Conservation (phyloP, 164 flowering plant genomes). For the Vitis riparia region DNA sequence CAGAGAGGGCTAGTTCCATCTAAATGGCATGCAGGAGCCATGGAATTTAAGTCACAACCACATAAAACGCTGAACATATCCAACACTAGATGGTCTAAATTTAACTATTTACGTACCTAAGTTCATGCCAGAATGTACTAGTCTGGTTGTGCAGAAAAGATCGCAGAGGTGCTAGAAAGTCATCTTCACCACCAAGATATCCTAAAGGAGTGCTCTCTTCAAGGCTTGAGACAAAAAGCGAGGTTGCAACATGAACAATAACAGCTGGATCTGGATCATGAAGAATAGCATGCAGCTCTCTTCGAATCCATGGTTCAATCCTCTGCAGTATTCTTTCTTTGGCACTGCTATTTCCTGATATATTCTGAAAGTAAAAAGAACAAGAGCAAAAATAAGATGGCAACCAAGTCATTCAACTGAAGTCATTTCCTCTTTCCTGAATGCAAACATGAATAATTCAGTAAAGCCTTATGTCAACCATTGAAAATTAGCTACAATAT, state of each 20-base stretch:
- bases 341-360: conserved; percentile 14
- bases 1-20: too few species aligned
- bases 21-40: too few species aligned
- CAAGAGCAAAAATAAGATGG: not conserved
- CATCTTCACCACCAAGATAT: conserved; percentile 13
- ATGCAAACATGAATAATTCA: not conserved
- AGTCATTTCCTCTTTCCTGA: not conserved
- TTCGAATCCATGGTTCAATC: conserved; percentile 74
- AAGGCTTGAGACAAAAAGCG: conserved; percentile 40
- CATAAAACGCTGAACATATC: too few species aligned
- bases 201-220: conserved; percentile 27
- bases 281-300: conserved; percentile 75
- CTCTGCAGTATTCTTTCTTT: conserved; percentile 39
- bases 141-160: conserved; percentile 54
- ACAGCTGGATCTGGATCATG: conserved; percentile 69
- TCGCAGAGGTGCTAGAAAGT: conserved; percentile 40
- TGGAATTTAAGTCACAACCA: too few species aligned
- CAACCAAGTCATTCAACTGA: not conserved
- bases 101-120: conserved; percentile 41
- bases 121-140: conserved; percentile 77
- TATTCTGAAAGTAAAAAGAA: conserved; percentile 30
- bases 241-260: conserved; percentile 67
- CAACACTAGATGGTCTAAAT: too few species aligned
- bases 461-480: too few species aligned
- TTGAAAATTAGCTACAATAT: too few species aligned